Base-by-base conservation (phyloP, 768 basidiomycete species). In the Cystobasidium ongulense region DNA sequence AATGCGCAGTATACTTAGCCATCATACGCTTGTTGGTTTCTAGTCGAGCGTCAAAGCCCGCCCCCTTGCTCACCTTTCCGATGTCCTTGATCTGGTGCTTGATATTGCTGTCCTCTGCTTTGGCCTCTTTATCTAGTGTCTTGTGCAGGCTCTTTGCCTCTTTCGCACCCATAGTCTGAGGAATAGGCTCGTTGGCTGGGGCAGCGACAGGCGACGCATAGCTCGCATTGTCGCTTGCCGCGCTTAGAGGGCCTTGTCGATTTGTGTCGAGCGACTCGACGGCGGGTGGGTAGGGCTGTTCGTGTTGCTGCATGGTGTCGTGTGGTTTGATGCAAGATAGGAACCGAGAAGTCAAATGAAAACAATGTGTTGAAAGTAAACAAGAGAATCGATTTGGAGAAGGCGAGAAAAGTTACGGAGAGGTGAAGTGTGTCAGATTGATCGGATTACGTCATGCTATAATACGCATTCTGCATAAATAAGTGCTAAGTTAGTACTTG, bases 31-130 rank as follows among this genome's bases (percentile, higher is more conserved):
- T n/a, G n/a, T n/a, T n/a, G n/a, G n/a, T n/a, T n/a, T n/a, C n/a
- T n/a, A n/a, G n/a, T n/a, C n/a, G n/a, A n/a, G n/a, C n/a, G n/a
- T n/a, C n/a, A n/a, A n/a, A n/a, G 68, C 27, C 36, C 1, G 15
- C 53, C 2, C 23, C 50, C 27, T 11, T 17, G 29, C 65, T 39
- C n/a, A 67, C 65, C 39, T 8, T 33, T 8, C 39, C 29, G 35
- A 71, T 71, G 46, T 71, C 68, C 54, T 71, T 59, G 52, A 71
- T 52, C 41, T 71, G 68, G n/a, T 59, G 50, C 53, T 71, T 71
- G 50, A 71, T 54, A 17, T 54, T 7, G 25, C 27, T 38, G 68
- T 71, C 68, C 35, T 71, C 68, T 4, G 35, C 21, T 18, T 59
- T 61, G n/a, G 29, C 54, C 43, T 71, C 68, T 38, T 71, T 71